Evolutionary conservation across 192 early-diverging fungal genomes (phyloP).

Genomic region (Oehlia diaphana): DNA sequence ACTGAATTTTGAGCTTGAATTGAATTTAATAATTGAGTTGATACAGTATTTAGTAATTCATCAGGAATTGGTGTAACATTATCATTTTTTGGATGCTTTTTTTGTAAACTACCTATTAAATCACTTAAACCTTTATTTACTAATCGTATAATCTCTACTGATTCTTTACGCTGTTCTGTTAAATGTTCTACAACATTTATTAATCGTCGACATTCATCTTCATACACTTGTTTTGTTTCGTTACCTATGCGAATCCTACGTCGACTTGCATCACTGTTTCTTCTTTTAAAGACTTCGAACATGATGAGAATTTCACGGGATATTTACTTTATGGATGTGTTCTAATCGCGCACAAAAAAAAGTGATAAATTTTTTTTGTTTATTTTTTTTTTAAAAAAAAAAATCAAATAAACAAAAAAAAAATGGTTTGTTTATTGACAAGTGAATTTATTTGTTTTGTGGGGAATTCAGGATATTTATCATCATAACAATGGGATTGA

Average conservation of each 20-base stretch:
- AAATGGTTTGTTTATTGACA: too few relatives aligned
- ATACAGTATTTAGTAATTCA: background rate
- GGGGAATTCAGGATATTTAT: too few relatives aligned
- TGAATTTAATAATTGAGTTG: background rate
- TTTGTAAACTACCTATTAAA: background rate
- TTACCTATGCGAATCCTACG: background rate
- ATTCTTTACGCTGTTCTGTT: slow-evolving; percentile 5
- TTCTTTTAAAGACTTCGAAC: background rate
- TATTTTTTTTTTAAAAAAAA: background rate
- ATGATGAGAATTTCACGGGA: background rate
- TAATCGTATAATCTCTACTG: background rate
- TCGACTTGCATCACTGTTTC: background rate
- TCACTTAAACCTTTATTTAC: background rate
- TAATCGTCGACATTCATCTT: slow-evolving; percentile 13
- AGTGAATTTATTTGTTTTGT: too few relatives aligned
- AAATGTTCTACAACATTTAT: background rate
- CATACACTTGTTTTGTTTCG: background rate
- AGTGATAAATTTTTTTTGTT: too few relatives aligned
- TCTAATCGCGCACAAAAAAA: too few relatives aligned
- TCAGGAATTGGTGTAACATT: background rate
- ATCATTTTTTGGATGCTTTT: background rate
- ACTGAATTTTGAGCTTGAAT: background rate
- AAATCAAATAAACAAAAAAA: too few relatives aligned
- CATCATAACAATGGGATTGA: too few relatives aligned
- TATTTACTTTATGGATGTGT: background rate